Evolutionary conservation across 768 basidiomycete species (phyloP), one percentile per base, ranked within the genome.

Genomic region (Mycena albidolilacea): DNA sequence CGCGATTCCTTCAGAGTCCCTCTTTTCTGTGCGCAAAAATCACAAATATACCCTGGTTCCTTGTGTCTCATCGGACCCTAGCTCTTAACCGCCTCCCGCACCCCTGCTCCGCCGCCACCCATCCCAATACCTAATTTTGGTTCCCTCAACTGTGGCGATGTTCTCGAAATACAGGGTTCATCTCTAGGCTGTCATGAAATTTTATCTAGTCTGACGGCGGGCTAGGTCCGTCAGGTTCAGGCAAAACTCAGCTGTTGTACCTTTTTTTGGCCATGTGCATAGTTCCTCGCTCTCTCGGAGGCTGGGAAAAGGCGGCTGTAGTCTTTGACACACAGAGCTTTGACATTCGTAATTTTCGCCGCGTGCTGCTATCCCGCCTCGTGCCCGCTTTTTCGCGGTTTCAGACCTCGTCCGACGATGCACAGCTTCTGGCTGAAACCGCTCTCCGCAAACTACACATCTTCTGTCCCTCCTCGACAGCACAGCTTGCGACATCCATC

Each of bases 191-290:
- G 48, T 50, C 48, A 8, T n/a, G 48, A n/a, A 17, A 50, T 46
- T 46, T 10, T 50, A 50, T 50, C 48, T 7, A 19, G 19, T n/a
- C 48, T 50, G 19, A 50, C 48, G 19, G 5, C 15, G 48, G 14
- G 2, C 52, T 54, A 54, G 52, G 23, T 30, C 23, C 52, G 21
- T 23, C 94, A 5, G 87, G 86, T 37, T 90, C 92, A 7, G 95
- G 94, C 38, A 97, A 96, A 82, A 92, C 93, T 2, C 92, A 93
- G 74, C 82, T 97, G n/a, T 81, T 95, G 37, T 92, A 92, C 78
- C 87, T 89, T 78, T 80, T 95, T 61, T 79, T 93, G 37, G 81
- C 89, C 14, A 86, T 84, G 23, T 90, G 92, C 75, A 83, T 95
- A 67, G 80, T 90, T 12, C 93, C 93, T 23, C 48, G 75, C 41